These are phyloP conservation scores for Populus davidiana DNA, from an alignment of 345 rosid species.

Conservation along the genomic window DNA sequence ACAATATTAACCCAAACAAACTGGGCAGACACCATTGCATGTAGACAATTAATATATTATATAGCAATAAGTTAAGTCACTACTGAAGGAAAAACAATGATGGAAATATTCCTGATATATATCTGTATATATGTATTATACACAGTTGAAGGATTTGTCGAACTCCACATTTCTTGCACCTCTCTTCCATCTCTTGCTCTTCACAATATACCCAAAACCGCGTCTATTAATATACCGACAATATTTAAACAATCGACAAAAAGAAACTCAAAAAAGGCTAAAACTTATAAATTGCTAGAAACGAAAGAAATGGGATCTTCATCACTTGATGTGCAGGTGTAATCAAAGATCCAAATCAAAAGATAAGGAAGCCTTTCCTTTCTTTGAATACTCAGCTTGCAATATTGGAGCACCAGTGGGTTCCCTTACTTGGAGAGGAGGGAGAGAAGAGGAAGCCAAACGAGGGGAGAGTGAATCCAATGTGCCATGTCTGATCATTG, in stretches of 20 bases:
- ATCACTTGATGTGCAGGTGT: neutral
- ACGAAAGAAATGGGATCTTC: constrained; percentile 14
- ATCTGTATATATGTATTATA: constrained; percentile 20
- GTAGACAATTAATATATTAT: constrained; percentile 18
- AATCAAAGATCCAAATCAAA: constrained; percentile 60
- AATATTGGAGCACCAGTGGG: constrained; percentile 13
- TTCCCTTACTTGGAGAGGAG: constrained; percentile 13
- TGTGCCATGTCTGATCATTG: constrained; percentile 28
- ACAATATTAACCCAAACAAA: constrained; percentile 29
- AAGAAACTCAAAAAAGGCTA: neutral
- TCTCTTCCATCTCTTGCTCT: constrained; percentile 11
- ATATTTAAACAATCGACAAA: constrained; percentile 1
- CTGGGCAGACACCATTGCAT: constrained; percentile 21
- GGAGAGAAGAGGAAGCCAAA: constrained; percentile 25
- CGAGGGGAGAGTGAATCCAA: constrained; percentile 30
- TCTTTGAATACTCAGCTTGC: constrained; percentile 40
- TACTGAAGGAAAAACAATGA: constrained; percentile 14
- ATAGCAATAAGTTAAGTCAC: constrained; percentile 15
- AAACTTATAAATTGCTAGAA: neutral
- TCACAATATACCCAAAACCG: constrained; percentile 30
- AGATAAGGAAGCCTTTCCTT: constrained; percentile 69
- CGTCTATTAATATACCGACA: constrained; percentile 13
- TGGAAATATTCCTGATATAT: neutral
- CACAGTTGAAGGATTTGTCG: constrained; percentile 23
- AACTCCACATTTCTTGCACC: constrained; percentile 12